Conservation (phyloP, 805 yeast genomes). For the Ogataea allantospora region DNA sequence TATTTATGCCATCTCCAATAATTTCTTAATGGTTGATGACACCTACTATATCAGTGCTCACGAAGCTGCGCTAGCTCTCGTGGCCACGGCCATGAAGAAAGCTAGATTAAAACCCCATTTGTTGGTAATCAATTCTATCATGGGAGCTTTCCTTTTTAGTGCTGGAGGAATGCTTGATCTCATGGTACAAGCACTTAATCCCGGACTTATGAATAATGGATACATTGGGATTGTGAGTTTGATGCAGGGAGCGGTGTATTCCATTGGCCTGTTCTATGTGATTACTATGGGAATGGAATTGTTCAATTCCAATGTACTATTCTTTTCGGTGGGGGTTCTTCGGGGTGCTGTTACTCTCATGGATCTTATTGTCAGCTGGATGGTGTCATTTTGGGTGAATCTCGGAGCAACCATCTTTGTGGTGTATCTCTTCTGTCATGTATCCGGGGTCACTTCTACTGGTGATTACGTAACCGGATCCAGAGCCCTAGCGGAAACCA, state of each 20-base stretch:
- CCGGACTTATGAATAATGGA: conserved; percentile 35
- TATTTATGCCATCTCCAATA: background rate
- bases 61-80: conserved; percentile 81
- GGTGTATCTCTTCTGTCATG: conserved; percentile 59
- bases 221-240: conserved; percentile 55
- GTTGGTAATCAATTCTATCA: conserved; percentile 58
- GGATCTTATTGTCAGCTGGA: conserved; percentile 65
- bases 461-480: conserved; percentile 49
- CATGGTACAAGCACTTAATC: conserved; percentile 51
- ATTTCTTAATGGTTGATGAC: conserved; percentile 40
- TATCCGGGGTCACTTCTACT: conserved; percentile 47
- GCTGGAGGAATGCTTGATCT: conserved; percentile 73
- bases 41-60: conserved; percentile 67
- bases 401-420: conserved; percentile 64
- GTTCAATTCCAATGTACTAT: conserved; percentile 71
- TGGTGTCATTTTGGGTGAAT: conserved; percentile 65
- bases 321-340: conserved; percentile 64
- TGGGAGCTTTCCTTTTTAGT: conserved; percentile 69
- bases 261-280: conserved; percentile 74
- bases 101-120: conserved; percentile 63
- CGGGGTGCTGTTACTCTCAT: conserved; percentile 67
- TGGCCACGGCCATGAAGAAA: conserved; percentile 83
- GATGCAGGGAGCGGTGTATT: conserved; percentile 60
- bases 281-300: conserved; percentile 73
- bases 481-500: conserved; percentile 42